phyloP scores from a whole-genome alignment of 805 yeast genomes.

The Pichia manshurica region DNA sequence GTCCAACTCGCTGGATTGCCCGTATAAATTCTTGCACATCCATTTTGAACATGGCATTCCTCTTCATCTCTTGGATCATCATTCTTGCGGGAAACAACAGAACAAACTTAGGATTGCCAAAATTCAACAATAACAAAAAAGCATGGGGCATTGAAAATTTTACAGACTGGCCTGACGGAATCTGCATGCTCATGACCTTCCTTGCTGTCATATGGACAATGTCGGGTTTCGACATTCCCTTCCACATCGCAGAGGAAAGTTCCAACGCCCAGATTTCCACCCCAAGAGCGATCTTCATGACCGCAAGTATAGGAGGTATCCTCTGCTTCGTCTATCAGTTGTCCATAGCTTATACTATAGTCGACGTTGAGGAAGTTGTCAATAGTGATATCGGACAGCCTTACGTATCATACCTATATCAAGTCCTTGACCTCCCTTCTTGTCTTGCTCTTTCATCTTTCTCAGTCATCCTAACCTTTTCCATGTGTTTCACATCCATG shows the following conservation, averaged over 20 bases:
- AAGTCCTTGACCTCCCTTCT: slow-evolving; percentile 38
- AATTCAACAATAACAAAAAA: slow-evolving; percentile 42
- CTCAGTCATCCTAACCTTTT: slow-evolving; percentile 40
- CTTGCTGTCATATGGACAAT: slow-evolving; percentile 62
- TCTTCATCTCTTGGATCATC: slow-evolving; percentile 47
- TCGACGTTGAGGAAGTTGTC: slow-evolving; percentile 41
- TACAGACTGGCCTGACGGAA: slow-evolving; percentile 61
- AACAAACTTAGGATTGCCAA: slow-evolving; percentile 33
- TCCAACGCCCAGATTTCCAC: slow-evolving; percentile 57
- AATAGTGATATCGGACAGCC: slow-evolving; percentile 54
- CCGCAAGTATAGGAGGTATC: slow-evolving; percentile 49
- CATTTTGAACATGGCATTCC: slow-evolving; percentile 40
- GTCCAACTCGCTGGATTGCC: slow-evolving; percentile 53
- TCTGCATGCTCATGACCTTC: slow-evolving; percentile 51
- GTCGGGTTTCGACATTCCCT: slow-evolving; percentile 73
- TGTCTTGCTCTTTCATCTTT: slow-evolving; percentile 40
- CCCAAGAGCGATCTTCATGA: slow-evolving; percentile 61
- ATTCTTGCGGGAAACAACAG: slow-evolving; percentile 47
- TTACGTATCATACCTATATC: slow-evolving; percentile 48
- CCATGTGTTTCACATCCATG: slow-evolving; percentile 53
- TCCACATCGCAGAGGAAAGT: slow-evolving; percentile 68
- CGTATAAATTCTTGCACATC: slow-evolving; percentile 47
- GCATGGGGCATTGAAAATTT: slow-evolving; percentile 55
- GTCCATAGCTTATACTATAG: slow-evolving; percentile 56
- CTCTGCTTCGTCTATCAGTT: slow-evolving; percentile 53